Evolutionary conservation across 495 filamentous ascomycete genomes (phyloP).

Genomic region (Apodospora peruviana): DNA sequence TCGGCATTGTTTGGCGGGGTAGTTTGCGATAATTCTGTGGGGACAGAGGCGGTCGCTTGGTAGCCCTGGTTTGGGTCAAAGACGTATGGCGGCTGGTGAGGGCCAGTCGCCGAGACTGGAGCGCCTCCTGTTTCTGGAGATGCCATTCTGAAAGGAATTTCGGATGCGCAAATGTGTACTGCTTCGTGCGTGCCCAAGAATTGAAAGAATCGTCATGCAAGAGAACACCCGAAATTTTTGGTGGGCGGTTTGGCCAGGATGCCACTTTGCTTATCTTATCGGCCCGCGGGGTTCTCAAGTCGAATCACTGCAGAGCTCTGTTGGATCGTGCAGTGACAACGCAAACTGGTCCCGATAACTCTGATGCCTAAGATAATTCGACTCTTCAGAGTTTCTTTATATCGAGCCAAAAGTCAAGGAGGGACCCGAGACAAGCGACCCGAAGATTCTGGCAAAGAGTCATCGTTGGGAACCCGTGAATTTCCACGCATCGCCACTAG

Average conservation of each 20-base stretch:
- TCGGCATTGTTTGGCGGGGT: slow-evolving; percentile 7
- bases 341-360: too few species aligned
- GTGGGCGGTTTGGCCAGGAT: slow-evolving; percentile 3
- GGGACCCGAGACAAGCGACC: too few species aligned
- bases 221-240: slow-evolving; percentile 12
- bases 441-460: too few species aligned
- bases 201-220: not conserved
- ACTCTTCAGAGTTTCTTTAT: too few species aligned
- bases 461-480: too few species aligned
- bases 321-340: too few species aligned
- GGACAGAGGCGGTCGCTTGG: slow-evolving; percentile 18
- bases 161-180: not conserved
- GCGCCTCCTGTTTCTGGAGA: slow-evolving; percentile 8
- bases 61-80: slow-evolving; percentile 25
- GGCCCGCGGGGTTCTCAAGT: slow-evolving; percentile 10
- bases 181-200: too few species aligned
- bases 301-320: too few species aligned
- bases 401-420: too few species aligned
- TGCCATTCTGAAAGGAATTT: not conserved
- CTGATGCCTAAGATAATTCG: too few species aligned
- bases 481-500: too few species aligned
- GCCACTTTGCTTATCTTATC: slow-evolving; percentile 20
- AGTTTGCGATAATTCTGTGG: slow-evolving; percentile 14
- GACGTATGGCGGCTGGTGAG: slow-evolving; percentile 23
- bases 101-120: slow-evolving; percentile 15